Percentiles rank a stretch among this genome's conserved stretches.
These are phyloP conservation scores for Cocos nucifera DNA, from an alignment of 176 grass and related monocot species.

Conservation along the genomic window DNA sequence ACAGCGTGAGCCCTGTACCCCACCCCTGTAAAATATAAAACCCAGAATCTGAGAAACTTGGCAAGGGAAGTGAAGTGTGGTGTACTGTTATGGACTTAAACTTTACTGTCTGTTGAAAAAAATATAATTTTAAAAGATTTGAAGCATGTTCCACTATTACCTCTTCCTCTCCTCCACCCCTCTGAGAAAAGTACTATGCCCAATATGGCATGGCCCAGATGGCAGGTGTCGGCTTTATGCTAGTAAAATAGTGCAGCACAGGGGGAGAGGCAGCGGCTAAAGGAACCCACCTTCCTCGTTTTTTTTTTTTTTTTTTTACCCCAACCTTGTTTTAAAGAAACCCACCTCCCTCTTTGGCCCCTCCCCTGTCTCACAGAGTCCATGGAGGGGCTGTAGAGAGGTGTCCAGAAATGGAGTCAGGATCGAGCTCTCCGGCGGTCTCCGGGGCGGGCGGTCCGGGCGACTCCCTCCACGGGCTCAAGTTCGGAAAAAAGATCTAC, in stretches of 20 bases:
- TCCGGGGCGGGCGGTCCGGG: slow-evolving; percentile 16
- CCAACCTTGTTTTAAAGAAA: not conserved
- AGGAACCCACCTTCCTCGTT: not conserved
- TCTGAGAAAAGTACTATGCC: not conserved
- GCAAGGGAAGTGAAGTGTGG: too few species aligned
- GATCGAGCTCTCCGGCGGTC: not conserved
- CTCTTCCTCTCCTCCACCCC: not conserved
- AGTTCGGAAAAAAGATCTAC: slow-evolving; percentile 93
- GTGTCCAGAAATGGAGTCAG: slow-evolving; percentile 8
- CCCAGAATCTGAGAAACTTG: too few species aligned
- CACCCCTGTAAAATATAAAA: too few species aligned
- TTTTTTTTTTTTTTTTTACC: slow-evolving; percentile 1
- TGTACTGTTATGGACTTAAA: too few species aligned
- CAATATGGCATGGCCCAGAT: too few species aligned
- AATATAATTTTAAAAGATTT: not conserved
- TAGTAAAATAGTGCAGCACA: too few species aligned
- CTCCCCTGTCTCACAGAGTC: slow-evolving; percentile 1
- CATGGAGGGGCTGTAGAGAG: slow-evolving; percentile 32
- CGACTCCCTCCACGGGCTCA: slow-evolving; percentile 61
- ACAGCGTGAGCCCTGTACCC: too few species aligned
- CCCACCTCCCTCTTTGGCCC: not conserved
- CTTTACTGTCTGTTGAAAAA: too few species aligned
- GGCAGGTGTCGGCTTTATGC: too few species aligned
- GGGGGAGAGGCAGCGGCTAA: too few species aligned
- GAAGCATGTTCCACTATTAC: slow-evolving; percentile 21